Percentiles rank a stretch among this genome's conserved stretches.
Conservation (phyloP, 2,329 filamentous ascomycete species). For the Calonectria pseudoreteaudii region DNA sequence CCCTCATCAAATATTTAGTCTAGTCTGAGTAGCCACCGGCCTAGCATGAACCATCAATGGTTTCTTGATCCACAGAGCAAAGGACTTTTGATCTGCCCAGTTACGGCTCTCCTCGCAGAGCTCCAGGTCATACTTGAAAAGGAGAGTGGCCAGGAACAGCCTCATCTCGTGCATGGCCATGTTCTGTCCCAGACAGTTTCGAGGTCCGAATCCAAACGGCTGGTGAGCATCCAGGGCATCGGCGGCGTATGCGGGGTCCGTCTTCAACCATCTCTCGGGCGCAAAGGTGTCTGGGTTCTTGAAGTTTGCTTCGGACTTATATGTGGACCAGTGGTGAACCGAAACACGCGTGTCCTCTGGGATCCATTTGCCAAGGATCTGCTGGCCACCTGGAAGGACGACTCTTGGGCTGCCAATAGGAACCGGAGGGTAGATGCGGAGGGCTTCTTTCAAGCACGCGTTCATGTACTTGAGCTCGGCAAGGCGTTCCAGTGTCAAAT, state of each 20-base stretch:
- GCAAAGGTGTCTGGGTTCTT: not conserved
- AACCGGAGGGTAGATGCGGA: constrained; percentile 9
- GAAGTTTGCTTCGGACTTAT: not conserved
- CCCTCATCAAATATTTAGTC: not conserved
- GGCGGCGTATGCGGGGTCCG: not conserved
- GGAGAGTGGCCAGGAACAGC: not conserved
- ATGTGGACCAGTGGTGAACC: not conserved
- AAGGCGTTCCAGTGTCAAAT: constrained; percentile 4
- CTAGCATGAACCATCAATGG: not conserved
- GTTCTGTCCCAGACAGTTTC: constrained; percentile 11
- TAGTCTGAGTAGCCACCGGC: not conserved
- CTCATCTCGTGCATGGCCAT: constrained; percentile 15
- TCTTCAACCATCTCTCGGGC: not conserved
- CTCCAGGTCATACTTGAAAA: not conserved
- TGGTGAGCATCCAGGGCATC: not conserved
- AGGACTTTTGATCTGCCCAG: not conserved
- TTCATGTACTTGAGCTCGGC: constrained; percentile 12
- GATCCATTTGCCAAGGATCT: not conserved
- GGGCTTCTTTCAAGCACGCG: constrained; percentile 1
- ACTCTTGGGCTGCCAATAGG: constrained; percentile 3
- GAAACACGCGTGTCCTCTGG: not conserved
- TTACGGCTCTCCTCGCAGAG: not conserved
- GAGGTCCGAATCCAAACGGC: constrained; percentile 10
- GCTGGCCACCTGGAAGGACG: not conserved
- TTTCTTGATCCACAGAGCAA: not conserved